Percentiles rank a stretch among this genome's conserved stretches.
These are phyloP conservation scores for Astragalus glycyphyllos DNA, from an alignment of 306 rosid genomes.

Conservation along the genomic window DNA sequence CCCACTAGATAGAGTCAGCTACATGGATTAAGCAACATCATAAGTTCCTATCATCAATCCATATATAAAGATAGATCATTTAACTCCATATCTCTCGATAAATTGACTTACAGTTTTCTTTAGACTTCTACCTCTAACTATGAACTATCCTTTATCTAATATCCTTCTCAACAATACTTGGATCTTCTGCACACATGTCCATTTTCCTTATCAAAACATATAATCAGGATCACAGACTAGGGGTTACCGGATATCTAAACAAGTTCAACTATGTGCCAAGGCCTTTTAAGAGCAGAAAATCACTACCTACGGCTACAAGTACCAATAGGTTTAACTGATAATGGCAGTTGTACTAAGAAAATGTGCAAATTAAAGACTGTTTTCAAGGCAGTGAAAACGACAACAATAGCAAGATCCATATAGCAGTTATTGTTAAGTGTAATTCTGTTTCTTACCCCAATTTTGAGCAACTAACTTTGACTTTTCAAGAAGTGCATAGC, in stretches of 20 bases:
- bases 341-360: not conserved
- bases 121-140: not conserved
- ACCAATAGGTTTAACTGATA: constrained; percentile 1
- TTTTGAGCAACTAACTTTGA: constrained; percentile 79
- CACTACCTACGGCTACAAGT: not conserved
- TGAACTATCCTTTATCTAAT: not conserved
- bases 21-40: not conserved
- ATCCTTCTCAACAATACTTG: not conserved
- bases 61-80: not conserved
- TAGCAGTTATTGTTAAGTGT: constrained; percentile 9
- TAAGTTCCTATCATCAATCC: not conserved
- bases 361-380: not conserved
- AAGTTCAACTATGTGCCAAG: constrained; percentile 27
- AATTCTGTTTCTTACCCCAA: constrained; percentile 70
- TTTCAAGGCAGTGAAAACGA: constrained; percentile 22
- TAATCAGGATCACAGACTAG: constrained; percentile 15
- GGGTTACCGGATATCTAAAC: constrained; percentile 5
- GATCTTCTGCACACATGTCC: not conserved
- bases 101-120: not conserved
- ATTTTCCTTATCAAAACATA: not conserved
- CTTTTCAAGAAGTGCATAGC: constrained; percentile 70
- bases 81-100: not conserved
- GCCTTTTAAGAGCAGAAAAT: constrained; percentile 7
- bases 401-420: not conserved
- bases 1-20: not conserved